Evolutionary conservation across 805 yeast genomes (phyloP).

Genomic region (Candida boleticola): DNA sequence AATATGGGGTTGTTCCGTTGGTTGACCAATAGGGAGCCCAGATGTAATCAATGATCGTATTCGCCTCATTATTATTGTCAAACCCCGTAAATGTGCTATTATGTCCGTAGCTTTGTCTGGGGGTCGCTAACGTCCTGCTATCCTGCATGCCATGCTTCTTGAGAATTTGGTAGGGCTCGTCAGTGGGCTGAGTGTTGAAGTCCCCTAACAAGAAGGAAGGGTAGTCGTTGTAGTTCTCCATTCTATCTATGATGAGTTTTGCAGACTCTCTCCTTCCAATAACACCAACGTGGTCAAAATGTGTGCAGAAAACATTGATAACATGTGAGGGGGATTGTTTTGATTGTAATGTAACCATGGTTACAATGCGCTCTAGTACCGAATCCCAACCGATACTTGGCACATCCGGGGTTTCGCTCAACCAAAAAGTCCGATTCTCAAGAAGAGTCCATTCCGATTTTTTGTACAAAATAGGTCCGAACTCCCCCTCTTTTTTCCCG

Average conservation of each 20-base stretch:
- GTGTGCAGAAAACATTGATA: conserved; percentile 37
- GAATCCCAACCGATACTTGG: conserved; percentile 47
- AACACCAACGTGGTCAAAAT: conserved; percentile 42
- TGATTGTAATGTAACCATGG: conserved; percentile 33
- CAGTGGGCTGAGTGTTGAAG: conserved; percentile 41
- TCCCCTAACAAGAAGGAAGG: conserved; percentile 44
- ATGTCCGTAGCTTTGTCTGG: conserved; percentile 38
- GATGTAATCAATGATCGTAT: conserved; percentile 42
- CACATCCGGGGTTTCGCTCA: conserved; percentile 36
- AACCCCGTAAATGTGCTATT: conserved; percentile 51
- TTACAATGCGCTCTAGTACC: conserved; percentile 38
- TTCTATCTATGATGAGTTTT: conserved; percentile 31
- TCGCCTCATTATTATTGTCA: conserved; percentile 24
- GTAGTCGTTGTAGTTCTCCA: conserved; percentile 27
- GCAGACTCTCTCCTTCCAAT: conserved; percentile 35
- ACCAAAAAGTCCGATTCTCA: conserved; percentile 36
- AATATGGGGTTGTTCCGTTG: neutral
- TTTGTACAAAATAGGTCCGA: conserved; percentile 36
- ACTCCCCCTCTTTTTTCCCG: conserved; percentile 30
- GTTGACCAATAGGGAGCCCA: conserved; percentile 33
- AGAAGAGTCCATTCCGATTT: conserved; percentile 28
- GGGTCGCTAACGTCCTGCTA: conserved; percentile 28
- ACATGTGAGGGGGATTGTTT: conserved; percentile 26
- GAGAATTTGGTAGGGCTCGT: conserved; percentile 40
- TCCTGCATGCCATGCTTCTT: conserved; percentile 37